Base-by-base conservation (phyloP, 306 rosid species). In the Pterocarpus macrocarpus region DNA sequence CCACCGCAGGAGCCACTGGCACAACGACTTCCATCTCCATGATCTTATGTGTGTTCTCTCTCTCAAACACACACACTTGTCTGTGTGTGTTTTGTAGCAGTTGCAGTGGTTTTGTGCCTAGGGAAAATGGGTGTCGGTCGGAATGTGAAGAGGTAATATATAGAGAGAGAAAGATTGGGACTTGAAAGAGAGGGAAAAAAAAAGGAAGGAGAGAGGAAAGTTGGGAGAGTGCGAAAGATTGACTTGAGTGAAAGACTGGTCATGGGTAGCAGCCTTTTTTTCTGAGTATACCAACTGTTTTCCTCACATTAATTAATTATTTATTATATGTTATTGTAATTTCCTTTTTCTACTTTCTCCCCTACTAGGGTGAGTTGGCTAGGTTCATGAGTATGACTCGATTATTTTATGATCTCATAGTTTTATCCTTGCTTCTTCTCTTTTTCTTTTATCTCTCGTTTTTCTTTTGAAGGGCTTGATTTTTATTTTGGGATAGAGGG, bases 1-100 rank as follows among this genome's bases (percentile, higher is more conserved):
- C 96, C 9, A 7, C 63, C 13, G 85, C 62, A 56, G 85, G 59
- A 38, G 84, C 62, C 12, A 61, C 69, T 8, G 88, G 87, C 8
- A 81, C 65, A 7, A 66, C 77, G 55, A 87, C 75, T 71, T 82
- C 86, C 80, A 88, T 65, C 64, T 88, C 80, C 86, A 85, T 75
- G 61, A 9, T 22, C 28, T 22, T 22, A 22, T 22, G 28, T 22
- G 28, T 22, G 28, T 22, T 22, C 28, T 22, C 28, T 22, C 28
- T 22, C 28, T 22, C 28, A 22, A 22, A 22, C 45, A 41, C 45
- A 8, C 47, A 43, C 47, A 43, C 47, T 43, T 36, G 4, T 2
- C 16, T 73, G 61, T 62, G 43, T 9, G 17, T 22, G 28, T 22
- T 0, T 22, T 22, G 28, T 22, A 22, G 28, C 28, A 22, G 28